Evolutionary conservation across 345 rosid species (phyloP).

Genomic region (Ceriops zippeliana): DNA sequence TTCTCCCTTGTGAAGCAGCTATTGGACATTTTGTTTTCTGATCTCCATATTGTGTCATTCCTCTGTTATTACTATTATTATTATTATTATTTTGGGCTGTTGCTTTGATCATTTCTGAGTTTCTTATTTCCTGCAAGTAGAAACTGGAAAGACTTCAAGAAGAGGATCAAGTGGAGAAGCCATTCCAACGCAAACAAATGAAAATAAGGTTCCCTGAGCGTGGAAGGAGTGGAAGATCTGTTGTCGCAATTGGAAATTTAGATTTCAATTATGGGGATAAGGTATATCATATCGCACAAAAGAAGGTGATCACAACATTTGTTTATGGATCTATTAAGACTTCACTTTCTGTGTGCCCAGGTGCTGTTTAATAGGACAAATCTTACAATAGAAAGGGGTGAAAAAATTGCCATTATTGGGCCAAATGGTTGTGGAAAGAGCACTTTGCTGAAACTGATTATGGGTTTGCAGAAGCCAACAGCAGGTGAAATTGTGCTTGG

Average conservation of each 20-base stretch:
- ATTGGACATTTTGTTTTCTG: background rate
- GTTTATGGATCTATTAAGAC: background rate
- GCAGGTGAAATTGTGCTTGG: slow-evolving; percentile 75
- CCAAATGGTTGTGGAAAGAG: slow-evolving; percentile 98
- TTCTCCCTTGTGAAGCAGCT: background rate
- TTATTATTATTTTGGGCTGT: slow-evolving; percentile 5
- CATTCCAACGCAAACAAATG: slow-evolving; percentile 86
- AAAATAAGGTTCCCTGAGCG: slow-evolving; percentile 94
- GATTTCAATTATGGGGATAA: slow-evolving; percentile 70
- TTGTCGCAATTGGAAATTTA: slow-evolving; percentile 57
- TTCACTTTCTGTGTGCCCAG: slow-evolving; percentile 36
- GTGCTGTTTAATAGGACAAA: slow-evolving; percentile 64
- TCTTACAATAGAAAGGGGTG: slow-evolving; percentile 75
- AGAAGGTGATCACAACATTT: background rate
- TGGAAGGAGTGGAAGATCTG: slow-evolving; percentile 85
- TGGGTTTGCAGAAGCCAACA: slow-evolving; percentile 70
- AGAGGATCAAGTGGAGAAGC: slow-evolving; percentile 81
- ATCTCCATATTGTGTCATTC: background rate
- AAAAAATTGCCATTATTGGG: slow-evolving; percentile 84
- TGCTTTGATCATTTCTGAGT: background rate
- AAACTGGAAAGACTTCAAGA: slow-evolving; percentile 85
- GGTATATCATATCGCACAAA: slow-evolving; percentile 37
- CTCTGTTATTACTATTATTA: background rate
- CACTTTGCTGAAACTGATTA: slow-evolving; percentile 75
- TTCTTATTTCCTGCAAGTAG: slow-evolving; percentile 32